These are phyloP conservation scores for Hippophae tibetana DNA, from an alignment of 306 rosid species.

Conservation along the genomic window DNA sequence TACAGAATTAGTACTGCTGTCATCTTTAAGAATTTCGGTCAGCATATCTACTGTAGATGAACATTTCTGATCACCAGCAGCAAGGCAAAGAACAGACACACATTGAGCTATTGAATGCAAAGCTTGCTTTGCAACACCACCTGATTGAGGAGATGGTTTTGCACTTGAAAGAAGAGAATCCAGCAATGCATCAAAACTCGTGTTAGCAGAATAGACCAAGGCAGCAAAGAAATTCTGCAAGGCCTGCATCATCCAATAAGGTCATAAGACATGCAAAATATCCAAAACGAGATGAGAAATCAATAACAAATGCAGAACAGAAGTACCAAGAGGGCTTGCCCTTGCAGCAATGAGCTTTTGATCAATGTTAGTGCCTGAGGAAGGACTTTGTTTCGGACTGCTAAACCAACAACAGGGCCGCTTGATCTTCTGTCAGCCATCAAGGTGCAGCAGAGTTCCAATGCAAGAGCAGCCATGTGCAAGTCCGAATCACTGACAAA, in stretches of 20 bases:
- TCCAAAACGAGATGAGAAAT: slow-evolving; percentile 14
- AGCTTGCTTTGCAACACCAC: slow-evolving; percentile 98
- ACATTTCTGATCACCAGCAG: slow-evolving; percentile 86
- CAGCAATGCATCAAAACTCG: slow-evolving; percentile 82
- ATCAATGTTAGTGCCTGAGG: slow-evolving; percentile 86
- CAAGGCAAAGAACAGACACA: slow-evolving; percentile 95
- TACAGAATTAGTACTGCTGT: slow-evolving; percentile 75
- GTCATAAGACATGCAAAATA: slow-evolving; percentile 19
- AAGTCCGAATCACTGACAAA: slow-evolving; percentile 89
- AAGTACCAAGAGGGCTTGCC: slow-evolving; percentile 86
- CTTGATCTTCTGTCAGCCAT: slow-evolving; percentile 96
- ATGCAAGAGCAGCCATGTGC: slow-evolving; percentile 98
- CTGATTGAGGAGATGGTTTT: slow-evolving; percentile 87
- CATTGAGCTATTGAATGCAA: slow-evolving; percentile 92
- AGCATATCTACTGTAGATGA: slow-evolving; percentile 91
- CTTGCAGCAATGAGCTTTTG: slow-evolving; percentile 93
- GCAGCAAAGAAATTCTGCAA: slow-evolving; percentile 86
- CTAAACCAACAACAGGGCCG: slow-evolving; percentile 76
- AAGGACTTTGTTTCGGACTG: slow-evolving; percentile 94
- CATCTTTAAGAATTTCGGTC: slow-evolving; percentile 76
- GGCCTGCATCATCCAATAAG: slow-evolving; percentile 48
- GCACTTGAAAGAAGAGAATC: slow-evolving; percentile 89
- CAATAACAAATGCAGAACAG: slow-evolving; percentile 11
- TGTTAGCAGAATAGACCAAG: slow-evolving; percentile 83
- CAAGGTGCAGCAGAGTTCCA: slow-evolving; percentile 92